Evolutionary conservation across 345 rosid genomes (phyloP).

Genomic region (Euphorbia tirucalli): DNA sequence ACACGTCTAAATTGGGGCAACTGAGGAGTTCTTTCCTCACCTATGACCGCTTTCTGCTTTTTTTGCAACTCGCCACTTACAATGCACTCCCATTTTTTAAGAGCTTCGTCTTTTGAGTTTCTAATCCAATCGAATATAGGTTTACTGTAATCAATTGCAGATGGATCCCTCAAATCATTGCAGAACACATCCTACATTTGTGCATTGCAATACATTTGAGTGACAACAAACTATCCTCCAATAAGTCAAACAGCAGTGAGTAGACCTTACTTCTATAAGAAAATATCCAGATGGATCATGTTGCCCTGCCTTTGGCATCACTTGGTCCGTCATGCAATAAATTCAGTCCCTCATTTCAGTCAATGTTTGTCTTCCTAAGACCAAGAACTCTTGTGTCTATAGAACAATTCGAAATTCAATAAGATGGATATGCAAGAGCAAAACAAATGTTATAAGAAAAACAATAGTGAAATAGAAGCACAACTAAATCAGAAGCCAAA

Average conservation of each 20-base stretch:
- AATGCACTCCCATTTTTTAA: constrained; percentile 65
- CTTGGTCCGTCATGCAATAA: constrained; percentile 64
- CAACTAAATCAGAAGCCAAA: background rate
- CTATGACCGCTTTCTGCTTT: constrained; percentile 54
- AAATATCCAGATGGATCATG: constrained; percentile 88
- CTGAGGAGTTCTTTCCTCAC: constrained; percentile 32
- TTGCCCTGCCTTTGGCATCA: constrained; percentile 67
- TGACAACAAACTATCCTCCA: constrained; percentile 5
- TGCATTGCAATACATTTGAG: constrained; percentile 11
- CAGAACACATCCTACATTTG: constrained; percentile 56
- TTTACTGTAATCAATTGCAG: constrained; percentile 60
- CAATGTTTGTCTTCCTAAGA: constrained; percentile 65
- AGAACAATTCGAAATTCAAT: constrained; percentile 15
- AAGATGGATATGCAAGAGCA: background rate
- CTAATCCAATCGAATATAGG: constrained; percentile 78
- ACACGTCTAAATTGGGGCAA: constrained; percentile 55
- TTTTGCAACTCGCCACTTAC: constrained; percentile 51
- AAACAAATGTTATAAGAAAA: background rate
- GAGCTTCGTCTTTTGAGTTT: constrained; percentile 67
- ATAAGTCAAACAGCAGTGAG: constrained; percentile 5
- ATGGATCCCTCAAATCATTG: constrained; percentile 73
- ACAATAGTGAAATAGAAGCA: background rate
- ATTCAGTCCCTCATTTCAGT: constrained; percentile 79
- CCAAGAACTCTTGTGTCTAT: constrained; percentile 83
- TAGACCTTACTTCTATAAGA: constrained; percentile 64